These are phyloP conservation scores for Tuber brumale DNA, from an alignment of 495 filamentous ascomycete genomes.

Conservation along the genomic window DNA sequence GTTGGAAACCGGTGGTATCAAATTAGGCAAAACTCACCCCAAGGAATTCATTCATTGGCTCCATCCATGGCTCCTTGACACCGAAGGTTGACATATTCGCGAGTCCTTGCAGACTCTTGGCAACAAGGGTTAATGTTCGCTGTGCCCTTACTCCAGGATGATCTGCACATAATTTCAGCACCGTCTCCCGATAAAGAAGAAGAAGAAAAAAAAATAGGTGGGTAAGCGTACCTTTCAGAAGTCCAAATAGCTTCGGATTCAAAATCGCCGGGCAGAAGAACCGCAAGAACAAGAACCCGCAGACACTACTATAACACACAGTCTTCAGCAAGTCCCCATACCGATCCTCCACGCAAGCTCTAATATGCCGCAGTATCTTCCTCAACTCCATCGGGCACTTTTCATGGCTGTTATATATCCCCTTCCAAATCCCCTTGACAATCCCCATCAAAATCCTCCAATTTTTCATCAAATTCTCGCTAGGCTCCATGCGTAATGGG, in stretches of 20 bases:
- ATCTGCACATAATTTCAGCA: conserved; percentile 49
- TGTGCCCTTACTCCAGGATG: conserved; percentile 81
- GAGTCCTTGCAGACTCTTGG: conserved; percentile 90
- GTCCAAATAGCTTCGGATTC: conserved; percentile 91
- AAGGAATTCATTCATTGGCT: conserved; percentile 86
- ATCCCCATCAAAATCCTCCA: conserved; percentile 72
- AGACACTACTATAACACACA: conserved; percentile 93
- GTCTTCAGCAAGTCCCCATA: conserved; percentile 92
- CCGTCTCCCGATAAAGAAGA: neutral
- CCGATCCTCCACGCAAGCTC: conserved; percentile 88
- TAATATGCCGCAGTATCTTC: conserved; percentile 83
- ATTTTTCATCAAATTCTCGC: conserved; percentile 72
- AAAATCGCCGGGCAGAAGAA: conserved; percentile 96
- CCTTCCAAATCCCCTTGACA: conserved; percentile 76
- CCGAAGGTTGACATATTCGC: conserved; percentile 92
- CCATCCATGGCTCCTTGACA: conserved; percentile 97
- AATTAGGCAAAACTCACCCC: conserved; percentile 19
- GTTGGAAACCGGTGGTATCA: neutral
- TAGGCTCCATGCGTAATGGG: conserved; percentile 62
- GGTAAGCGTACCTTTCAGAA: conserved; percentile 61
- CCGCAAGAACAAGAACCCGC: conserved; percentile 89
- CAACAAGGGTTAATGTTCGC: conserved; percentile 84
- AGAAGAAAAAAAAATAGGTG: neutral
- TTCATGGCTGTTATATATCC: conserved; percentile 63
- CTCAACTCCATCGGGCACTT: conserved; percentile 79